Percentiles rank a stretch among this genome's conserved stretches.
Evolutionary conservation across 2,329 filamentous ascomycete species (phyloP).

Genomic region (Colletotrichum sublineola): DNA sequence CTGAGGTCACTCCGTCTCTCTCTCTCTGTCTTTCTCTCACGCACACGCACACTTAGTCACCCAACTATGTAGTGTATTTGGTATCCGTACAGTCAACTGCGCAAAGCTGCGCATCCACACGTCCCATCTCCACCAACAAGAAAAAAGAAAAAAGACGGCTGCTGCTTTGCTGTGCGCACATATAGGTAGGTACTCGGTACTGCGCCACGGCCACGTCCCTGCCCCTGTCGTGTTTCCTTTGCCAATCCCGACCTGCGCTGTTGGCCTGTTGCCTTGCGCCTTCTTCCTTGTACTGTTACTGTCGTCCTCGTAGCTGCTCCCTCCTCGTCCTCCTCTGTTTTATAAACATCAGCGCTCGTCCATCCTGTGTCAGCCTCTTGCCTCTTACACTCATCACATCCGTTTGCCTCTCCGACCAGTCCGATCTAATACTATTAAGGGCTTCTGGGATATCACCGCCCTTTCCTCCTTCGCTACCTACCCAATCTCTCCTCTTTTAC

Average conservation of each 20-base stretch:
- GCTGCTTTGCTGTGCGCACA: slow-evolving; percentile 7
- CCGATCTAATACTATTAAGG: slow-evolving; percentile 8
- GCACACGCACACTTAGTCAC: neutral
- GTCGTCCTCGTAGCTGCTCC: slow-evolving; percentile 9
- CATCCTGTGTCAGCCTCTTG: slow-evolving; percentile 22
- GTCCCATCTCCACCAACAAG: slow-evolving; percentile 39
- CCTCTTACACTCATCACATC: slow-evolving; percentile 29
- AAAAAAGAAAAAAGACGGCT: neutral
- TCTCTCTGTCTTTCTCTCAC: neutral
- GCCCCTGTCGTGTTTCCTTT: slow-evolving; percentile 29
- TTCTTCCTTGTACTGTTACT: slow-evolving; percentile 24
- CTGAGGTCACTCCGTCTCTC: neutral
- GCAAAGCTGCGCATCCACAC: slow-evolving; percentile 27
- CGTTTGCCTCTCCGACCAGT: slow-evolving; percentile 8
- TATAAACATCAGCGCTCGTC: slow-evolving; percentile 41
- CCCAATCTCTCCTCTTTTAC: neutral
- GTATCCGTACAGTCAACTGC: neutral
- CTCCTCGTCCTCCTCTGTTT: slow-evolving; percentile 25
- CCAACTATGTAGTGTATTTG: neutral
- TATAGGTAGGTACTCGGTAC: slow-evolving; percentile 18
- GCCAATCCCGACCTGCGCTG: slow-evolving; percentile 18
- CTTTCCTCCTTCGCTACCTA: slow-evolving; percentile 21
- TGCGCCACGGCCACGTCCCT: slow-evolving; percentile 40
- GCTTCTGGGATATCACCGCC: neutral
- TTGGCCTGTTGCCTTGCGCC: slow-evolving; percentile 34